Evolutionary conservation across 2,329 filamentous ascomycete species (phyloP).

Genomic region (Fusarium sp.): DNA sequence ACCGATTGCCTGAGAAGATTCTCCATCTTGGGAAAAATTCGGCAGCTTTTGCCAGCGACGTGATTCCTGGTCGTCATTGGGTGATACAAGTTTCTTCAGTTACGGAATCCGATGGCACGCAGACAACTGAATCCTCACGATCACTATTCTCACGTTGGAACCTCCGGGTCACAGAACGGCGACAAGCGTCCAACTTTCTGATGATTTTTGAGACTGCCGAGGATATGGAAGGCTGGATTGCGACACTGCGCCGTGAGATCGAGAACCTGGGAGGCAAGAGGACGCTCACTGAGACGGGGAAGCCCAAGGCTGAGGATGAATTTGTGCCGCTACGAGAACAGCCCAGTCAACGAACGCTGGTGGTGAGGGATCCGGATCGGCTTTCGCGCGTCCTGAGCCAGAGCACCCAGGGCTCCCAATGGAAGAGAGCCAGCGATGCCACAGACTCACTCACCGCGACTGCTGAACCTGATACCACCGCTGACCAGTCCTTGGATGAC

Average conservation of each 20-base stretch:
- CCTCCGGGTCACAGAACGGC: constrained; percentile 62
- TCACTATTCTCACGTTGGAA: constrained; percentile 72
- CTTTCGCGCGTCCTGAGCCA: constrained; percentile 49
- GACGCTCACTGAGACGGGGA: constrained; percentile 66
- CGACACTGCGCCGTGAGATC: constrained; percentile 71
- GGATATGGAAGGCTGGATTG: constrained; percentile 80
- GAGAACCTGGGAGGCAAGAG: constrained; percentile 73
- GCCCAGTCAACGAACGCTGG: constrained; percentile 56
- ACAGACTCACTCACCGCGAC: constrained; percentile 28
- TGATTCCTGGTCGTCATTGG: constrained; percentile 81
- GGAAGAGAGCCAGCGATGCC: constrained; percentile 21
- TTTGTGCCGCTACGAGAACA: constrained; percentile 49
- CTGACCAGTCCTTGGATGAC: constrained; percentile 59
- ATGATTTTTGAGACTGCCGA: constrained; percentile 76
- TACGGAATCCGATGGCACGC: constrained; percentile 64
- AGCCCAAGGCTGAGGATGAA: constrained; percentile 54
- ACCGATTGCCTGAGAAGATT: constrained; percentile 76
- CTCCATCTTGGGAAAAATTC: constrained; percentile 76
- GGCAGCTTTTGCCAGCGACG: constrained; percentile 79
- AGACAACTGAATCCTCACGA: constrained; percentile 57
- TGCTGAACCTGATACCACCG: constrained; percentile 40
- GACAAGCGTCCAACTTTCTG: constrained; percentile 68
- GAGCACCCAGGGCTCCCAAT: constrained; percentile 28
- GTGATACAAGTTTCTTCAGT: constrained; percentile 77
- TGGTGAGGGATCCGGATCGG: constrained; percentile 58